Evolutionary conservation across 805 yeast genomes (phyloP).

Genomic region (Wickerhamiella spandovensis): DNA sequence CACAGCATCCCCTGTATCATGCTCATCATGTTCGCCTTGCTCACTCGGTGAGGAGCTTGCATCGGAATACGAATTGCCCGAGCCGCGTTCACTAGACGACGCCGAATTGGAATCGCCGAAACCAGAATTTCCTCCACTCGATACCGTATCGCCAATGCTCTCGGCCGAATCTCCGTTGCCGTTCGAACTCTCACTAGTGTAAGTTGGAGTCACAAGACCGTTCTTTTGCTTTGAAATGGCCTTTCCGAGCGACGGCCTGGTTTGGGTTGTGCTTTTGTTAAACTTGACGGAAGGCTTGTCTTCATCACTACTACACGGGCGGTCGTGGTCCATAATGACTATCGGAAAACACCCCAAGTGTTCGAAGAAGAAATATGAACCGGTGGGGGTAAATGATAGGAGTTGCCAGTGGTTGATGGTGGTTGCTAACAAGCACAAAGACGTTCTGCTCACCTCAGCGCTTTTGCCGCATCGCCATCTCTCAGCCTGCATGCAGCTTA

Average conservation of each 20-base stretch:
- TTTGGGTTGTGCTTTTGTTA: background rate
- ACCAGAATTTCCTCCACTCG: background rate
- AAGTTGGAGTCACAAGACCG: background rate
- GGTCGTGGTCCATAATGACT: background rate
- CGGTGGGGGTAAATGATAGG: background rate
- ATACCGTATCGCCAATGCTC: background rate
- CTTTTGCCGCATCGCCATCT: background rate
- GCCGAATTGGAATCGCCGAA: background rate
- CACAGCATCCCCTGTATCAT: background rate
- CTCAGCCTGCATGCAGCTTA: background rate
- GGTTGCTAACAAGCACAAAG: background rate
- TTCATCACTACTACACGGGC: background rate
- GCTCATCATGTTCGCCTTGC: background rate
- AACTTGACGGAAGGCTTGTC: background rate
- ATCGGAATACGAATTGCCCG: background rate
- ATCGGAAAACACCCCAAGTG: background rate
- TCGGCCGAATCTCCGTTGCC: background rate
- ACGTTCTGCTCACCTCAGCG: background rate
- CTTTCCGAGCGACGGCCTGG: background rate
- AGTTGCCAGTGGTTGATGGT: background rate
- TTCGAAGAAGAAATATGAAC: background rate
- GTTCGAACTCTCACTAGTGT: background rate
- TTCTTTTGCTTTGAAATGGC: background rate
- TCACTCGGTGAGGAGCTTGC: background rate
- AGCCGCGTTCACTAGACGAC: background rate